These are phyloP conservation scores for Lyophyllum shimeji DNA, from an alignment of 768 basidiomycete species.

Conservation along the genomic window DNA sequence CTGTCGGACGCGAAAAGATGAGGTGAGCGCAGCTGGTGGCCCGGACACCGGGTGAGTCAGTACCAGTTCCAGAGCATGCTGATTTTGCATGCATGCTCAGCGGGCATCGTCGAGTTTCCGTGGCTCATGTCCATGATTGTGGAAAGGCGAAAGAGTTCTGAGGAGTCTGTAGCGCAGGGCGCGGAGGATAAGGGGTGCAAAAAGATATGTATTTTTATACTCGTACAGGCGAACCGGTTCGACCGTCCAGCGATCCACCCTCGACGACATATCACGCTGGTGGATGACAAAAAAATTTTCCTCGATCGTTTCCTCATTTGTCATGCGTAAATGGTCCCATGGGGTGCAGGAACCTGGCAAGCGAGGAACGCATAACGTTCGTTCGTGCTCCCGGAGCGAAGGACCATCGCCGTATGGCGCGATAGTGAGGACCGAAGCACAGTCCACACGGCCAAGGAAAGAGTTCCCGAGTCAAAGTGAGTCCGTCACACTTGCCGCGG, in stretches of 20 bases:
- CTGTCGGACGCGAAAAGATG: neutral
- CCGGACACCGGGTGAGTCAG: neutral
- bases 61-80: conserved; percentile 5
- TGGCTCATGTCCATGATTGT: neutral
- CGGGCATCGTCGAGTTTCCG: neutral
- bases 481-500: neutral
- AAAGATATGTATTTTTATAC: neutral
- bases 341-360: neutral
- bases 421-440: neutral
- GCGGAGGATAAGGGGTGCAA: neutral
- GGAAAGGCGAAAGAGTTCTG: neutral
- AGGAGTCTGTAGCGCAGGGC: neutral
- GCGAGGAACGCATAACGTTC: neutral
- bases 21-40: neutral
- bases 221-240: neutral
- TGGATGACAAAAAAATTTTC: neutral
- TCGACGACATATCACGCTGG: neutral
- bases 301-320: neutral
- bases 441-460: neutral
- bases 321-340: neutral
- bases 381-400: neutral
- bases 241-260: neutral
- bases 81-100: neutral
- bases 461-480: conserved; percentile 3
- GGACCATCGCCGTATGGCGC: neutral